Conservation (phyloP, 768 basidiomycete species). For the Leucocoprinus birnbaumii region DNA sequence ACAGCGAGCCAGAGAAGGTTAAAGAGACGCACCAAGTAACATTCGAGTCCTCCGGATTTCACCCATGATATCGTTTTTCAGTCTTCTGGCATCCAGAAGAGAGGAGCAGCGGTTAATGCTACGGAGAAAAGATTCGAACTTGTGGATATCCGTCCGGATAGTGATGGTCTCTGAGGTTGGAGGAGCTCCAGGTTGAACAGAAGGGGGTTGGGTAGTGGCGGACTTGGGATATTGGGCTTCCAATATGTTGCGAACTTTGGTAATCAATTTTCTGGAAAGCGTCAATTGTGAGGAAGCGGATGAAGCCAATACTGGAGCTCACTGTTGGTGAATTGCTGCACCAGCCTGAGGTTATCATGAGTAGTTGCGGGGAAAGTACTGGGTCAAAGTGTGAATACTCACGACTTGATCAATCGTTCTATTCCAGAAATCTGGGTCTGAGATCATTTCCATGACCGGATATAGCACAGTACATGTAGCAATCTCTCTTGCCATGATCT, state of each 20-base stretch:
- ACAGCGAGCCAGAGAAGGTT: background rate
- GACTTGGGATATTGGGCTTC: constrained; percentile 74
- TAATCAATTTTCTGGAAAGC: constrained; percentile 72
- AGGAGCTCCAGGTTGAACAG: constrained; percentile 31
- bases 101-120: constrained; percentile 83
- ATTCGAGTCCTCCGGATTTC: constrained; percentile 83
- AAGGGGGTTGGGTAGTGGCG: constrained; percentile 30
- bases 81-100: constrained; percentile 81
- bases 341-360: constrained; percentile 35
- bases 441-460: constrained; percentile 88
- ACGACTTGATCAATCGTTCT: constrained; percentile 88
- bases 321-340: constrained; percentile 52
- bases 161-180: constrained; percentile 71
- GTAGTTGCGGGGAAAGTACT: background rate
- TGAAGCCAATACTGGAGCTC: constrained; percentile 11
- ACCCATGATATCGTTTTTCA: constrained; percentile 91
- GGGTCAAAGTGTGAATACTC: constrained; percentile 26
- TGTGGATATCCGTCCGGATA: constrained; percentile 72
- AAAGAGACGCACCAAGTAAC: constrained; percentile 52
- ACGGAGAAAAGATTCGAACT: constrained; percentile 89
- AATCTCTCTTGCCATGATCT: constrained; percentile 77
- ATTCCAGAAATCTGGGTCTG: constrained; percentile 99
- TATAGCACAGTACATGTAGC: constrained; percentile 78
- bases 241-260: constrained; percentile 80
- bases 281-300: constrained; percentile 11